Conservation (phyloP, 2,329 filamentous ascomycete genomes). For the Scedosporium dehoogii region DNA sequence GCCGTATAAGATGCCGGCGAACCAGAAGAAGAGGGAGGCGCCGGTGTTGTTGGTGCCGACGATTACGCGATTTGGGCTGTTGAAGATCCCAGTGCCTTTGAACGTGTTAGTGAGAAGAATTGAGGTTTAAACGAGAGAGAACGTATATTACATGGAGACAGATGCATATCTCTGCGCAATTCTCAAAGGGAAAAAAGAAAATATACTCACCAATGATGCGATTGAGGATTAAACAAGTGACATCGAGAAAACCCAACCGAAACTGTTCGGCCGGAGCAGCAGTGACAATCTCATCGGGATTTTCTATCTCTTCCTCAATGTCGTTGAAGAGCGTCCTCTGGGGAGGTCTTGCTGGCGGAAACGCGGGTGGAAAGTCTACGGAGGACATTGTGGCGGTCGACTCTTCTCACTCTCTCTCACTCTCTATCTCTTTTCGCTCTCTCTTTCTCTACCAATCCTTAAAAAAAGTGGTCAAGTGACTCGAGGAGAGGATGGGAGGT, state of each 20-base stretch:
- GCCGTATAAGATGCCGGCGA: slow-evolving; percentile 27
- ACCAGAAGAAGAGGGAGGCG: slow-evolving; percentile 28
- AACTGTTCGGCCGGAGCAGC: slow-evolving; percentile 23
- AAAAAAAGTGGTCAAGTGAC: no score
- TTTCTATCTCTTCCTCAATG: slow-evolving; percentile 4
- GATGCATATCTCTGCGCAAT: no score
- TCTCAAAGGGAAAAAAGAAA: not conserved
- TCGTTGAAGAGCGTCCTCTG: not conserved
- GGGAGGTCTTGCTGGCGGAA: not conserved
- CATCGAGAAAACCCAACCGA: slow-evolving; percentile 24
- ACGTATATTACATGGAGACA: no score
- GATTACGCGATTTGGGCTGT: slow-evolving; percentile 22
- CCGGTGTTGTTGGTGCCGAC: slow-evolving; percentile 21
- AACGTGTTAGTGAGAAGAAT: not conserved
- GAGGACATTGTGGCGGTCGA: not conserved
- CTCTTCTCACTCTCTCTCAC: no score
- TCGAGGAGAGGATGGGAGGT: no score
- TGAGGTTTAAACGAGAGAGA: no score
- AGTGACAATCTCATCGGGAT: slow-evolving; percentile 21
- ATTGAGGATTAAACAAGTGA: slow-evolving; percentile 24
- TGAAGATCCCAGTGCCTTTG: slow-evolving; percentile 26
- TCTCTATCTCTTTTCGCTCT: no score
- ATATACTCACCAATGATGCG: slow-evolving; percentile 24
- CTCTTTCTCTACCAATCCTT: no score
- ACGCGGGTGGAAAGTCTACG: not conserved